phyloP scores from a whole-genome alignment of 805 yeast species.

The Wickerhamomyces alni region DNA sequence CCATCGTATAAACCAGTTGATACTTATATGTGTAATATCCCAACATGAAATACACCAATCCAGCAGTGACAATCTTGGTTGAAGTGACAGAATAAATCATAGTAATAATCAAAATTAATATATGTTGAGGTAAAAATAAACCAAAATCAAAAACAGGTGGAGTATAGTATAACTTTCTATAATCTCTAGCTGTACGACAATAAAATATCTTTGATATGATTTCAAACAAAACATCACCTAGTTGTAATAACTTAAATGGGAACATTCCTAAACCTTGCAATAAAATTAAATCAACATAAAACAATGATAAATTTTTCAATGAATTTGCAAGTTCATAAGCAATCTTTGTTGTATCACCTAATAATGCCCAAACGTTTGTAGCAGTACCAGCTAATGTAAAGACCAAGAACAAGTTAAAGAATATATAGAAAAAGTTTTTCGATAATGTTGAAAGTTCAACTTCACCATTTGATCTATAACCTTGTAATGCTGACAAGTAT shows the following conservation, averaged over 20 bases:
- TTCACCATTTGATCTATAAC: conserved; percentile 86
- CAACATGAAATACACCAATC: conserved; percentile 73
- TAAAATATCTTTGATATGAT: conserved; percentile 50
- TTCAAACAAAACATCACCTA: conserved; percentile 72
- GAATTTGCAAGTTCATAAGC: conserved; percentile 86
- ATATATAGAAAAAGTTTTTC: conserved; percentile 90
- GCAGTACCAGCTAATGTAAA: conserved; percentile 94
- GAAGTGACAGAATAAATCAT: conserved; percentile 86
- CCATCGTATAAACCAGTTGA: conserved; percentile 83
- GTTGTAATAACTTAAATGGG: conserved; percentile 75
- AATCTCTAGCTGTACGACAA: conserved; percentile 81
- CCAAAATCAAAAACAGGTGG: conserved; percentile 96
- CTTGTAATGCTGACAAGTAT: conserved; percentile 76
- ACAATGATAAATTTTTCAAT: conserved; percentile 69
- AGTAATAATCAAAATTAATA: conserved; percentile 78
- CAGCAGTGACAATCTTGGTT: conserved; percentile 81
- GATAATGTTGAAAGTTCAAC: conserved; percentile 88
- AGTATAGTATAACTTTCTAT: conserved; percentile 56
- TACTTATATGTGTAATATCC: conserved; percentile 90
- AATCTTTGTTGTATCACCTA: conserved; percentile 85
- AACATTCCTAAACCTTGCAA: conserved; percentile 84
- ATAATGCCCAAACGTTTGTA: conserved; percentile 66
- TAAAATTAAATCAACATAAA: conserved; percentile 83
- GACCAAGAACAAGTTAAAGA: conserved; percentile 87
- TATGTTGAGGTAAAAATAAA: conserved; percentile 83